Base-by-base conservation (phyloP, 306 rosid species). In the Senna tora region DNA sequence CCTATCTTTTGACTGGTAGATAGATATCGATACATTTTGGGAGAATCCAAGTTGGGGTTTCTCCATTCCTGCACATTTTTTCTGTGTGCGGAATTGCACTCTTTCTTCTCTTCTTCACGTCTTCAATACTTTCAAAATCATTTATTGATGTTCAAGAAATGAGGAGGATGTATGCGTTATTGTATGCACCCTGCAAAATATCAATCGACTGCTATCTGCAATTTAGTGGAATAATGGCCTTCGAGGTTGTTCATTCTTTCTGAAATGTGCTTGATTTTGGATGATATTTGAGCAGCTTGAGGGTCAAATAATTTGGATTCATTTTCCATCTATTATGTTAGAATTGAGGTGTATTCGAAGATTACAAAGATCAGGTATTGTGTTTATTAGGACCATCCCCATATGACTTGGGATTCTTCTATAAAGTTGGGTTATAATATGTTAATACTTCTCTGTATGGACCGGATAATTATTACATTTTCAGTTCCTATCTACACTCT, bases 21-120 rank as follows among this genome's bases (percentile, higher is more conserved):
- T 39, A 61, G 75, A 69, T 73, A 52, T 36, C 33, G 73, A 66
- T 51, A 64, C 81, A 65, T 66, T 84, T 71, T 77, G 74, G 79
- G 85, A 71, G 68, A 77, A 60, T 71, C 87, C 83, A 76, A 73
- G 68, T 78, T 78, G 74, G 73, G 87, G 79, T 76, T 82, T 75
- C 75, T 83, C 84, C 85, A 74, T 79, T 79, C 68, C 77, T 83
- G 75, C 75, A 72, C 56, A 67, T 69, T 9, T 67, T 30, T 79
- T 75, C 21, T 67, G 76, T 62, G 72, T 71, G 28, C 49, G 74
- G 71, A 73, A 74, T 52, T 81, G 60, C 59, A 64, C 65, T 78
- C 36, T 77, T 59, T 50, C 20, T 62, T 74, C 54, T 33, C 69
- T 50, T 54, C 49, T 68, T 46, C 60, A 38, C 41, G 68, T 72